phyloP scores from a whole-genome alignment of 2,329 filamentous ascomycete species.

The Neofusicoccum sp. region DNA sequence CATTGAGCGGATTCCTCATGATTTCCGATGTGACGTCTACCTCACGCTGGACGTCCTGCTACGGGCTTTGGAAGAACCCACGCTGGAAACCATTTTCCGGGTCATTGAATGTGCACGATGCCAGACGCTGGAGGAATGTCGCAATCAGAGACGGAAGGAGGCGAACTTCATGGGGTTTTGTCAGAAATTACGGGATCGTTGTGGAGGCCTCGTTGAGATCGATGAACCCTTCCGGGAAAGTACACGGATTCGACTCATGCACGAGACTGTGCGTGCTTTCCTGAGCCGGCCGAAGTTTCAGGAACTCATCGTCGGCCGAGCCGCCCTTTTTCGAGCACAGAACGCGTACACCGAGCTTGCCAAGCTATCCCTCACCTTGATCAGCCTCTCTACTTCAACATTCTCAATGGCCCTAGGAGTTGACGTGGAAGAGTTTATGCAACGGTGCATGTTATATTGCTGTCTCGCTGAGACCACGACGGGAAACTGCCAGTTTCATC shows the following conservation, averaged over 20 bases:
- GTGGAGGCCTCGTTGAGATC: not conserved
- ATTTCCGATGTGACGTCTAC: not conserved
- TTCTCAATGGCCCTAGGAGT: not conserved
- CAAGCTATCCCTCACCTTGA: not conserved
- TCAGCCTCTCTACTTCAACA: not conserved
- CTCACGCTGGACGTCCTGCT: not conserved
- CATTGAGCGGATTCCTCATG: not conserved
- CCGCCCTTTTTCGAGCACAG: not conserved
- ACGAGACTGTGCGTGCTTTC: not conserved
- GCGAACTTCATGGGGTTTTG: not conserved
- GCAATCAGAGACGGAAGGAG: too few species aligned
- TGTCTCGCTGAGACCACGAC: not conserved
- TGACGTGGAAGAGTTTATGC: too few species aligned
- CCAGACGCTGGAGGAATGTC: not conserved
- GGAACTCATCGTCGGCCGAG: not conserved
- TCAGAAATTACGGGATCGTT: not conserved
- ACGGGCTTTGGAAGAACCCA: not conserved
- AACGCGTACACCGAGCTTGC: slow-evolving; percentile 2
- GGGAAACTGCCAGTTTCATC: not conserved
- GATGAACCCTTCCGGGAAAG: not conserved
- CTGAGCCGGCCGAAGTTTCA: not conserved
- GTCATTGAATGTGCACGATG: not conserved
- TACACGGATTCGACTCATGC: not conserved
- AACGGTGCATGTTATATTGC: not conserved
- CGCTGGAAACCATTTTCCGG: not conserved